Conservation (phyloP, 2,329 filamentous ascomycete genomes). For the Exophiala oligosperma region DNA sequence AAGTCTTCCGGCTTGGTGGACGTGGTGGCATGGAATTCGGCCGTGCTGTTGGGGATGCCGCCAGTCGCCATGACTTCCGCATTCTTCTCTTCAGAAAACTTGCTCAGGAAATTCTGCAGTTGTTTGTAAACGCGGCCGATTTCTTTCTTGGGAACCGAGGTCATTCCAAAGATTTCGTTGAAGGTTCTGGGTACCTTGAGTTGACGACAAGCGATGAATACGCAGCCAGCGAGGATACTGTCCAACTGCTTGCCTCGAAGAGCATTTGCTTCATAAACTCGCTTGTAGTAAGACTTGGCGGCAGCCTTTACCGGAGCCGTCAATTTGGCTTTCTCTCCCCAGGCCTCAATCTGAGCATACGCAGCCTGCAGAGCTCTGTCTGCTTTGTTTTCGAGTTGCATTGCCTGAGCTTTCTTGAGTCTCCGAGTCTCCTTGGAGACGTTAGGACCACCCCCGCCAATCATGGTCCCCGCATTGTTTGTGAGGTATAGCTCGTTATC, state of each 20-base stretch:
- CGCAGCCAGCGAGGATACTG: slow-evolving; percentile 90
- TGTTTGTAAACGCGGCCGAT: slow-evolving; percentile 94
- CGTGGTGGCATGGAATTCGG: slow-evolving; percentile 68
- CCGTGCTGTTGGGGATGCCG: slow-evolving; percentile 51
- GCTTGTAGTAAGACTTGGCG: slow-evolving; percentile 93
- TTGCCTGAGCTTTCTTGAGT: slow-evolving; percentile 80
- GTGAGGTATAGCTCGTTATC: slow-evolving; percentile 89
- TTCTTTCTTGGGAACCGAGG: slow-evolving; percentile 94
- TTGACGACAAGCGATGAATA: slow-evolving; percentile 96
- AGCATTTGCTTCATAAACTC: slow-evolving; percentile 85
- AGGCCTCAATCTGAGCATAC: slow-evolving; percentile 81
- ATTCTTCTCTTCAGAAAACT: slow-evolving; percentile 56
- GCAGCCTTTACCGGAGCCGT: slow-evolving; percentile 80
- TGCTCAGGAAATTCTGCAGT: slow-evolving; percentile 80
- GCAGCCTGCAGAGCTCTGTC: slow-evolving; percentile 80
- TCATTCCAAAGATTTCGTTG: slow-evolving; percentile 89
- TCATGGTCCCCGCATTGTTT: slow-evolving; percentile 30
- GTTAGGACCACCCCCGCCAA: slow-evolving; percentile 63
- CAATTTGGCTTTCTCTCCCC: slow-evolving; percentile 83
- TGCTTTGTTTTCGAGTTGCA: slow-evolving; percentile 75
- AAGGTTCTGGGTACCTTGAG: slow-evolving; percentile 85
- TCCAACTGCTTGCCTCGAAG: slow-evolving; percentile 96
- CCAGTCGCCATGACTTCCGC: slow-evolving; percentile 52
- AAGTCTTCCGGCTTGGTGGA: slow-evolving; percentile 81
- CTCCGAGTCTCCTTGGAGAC: slow-evolving; percentile 61